Percentiles rank a stretch among this genome's conserved stretches.
These are phyloP conservation scores for Colletotrichum tropicicola DNA, from an alignment of 2,329 filamentous ascomycete genomes.

Conservation along the genomic window DNA sequence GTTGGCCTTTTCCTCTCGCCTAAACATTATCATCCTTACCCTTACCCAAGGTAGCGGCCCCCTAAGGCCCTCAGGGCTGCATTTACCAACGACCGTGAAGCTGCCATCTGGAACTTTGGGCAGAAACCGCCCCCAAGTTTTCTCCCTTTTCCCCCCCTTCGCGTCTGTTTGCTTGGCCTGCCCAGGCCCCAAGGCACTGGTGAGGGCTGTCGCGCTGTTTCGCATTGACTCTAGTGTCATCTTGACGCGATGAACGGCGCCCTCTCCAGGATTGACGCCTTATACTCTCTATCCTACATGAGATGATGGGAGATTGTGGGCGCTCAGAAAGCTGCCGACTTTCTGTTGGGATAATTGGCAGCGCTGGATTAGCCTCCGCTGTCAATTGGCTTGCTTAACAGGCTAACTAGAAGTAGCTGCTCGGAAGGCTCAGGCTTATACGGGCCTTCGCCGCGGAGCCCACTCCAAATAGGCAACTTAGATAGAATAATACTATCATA, in stretches of 20 bases:
- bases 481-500: no score
- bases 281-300: no score
- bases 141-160: not conserved
- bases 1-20: not conserved
- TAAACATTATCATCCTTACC: not conserved
- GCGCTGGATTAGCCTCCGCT: no score
- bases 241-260: not conserved
- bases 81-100: not conserved
- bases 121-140: conserved; percentile 18
- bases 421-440: no score
- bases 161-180: not conserved
- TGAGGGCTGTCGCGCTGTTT: conserved; percentile 1
- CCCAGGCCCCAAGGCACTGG: not conserved
- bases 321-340: no score
- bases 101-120: not conserved
- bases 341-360: no score
- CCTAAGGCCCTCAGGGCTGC: conserved; percentile 5
- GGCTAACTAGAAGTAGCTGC: no score
- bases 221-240: not conserved
- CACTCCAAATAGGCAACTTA: no score
- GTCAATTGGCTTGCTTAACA: no score
- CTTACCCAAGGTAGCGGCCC: not conserved
- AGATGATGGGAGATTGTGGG: no score
- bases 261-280: not conserved
- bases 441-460: no score